Conservation (phyloP, 2,329 filamentous ascomycete species). For the Juglanconis sp. region DNA sequence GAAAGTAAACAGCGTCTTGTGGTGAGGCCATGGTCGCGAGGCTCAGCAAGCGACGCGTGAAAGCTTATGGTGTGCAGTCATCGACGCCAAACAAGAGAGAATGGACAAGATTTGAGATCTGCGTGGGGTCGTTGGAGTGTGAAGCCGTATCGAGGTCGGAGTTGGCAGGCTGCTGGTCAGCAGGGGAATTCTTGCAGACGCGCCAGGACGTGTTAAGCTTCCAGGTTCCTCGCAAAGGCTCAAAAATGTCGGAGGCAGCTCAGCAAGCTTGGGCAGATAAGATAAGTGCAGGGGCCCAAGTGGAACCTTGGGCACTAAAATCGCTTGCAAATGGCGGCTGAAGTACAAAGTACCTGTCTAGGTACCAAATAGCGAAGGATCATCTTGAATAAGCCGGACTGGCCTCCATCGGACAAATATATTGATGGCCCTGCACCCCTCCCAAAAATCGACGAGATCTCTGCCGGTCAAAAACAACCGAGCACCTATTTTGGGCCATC, state of each 20-base stretch:
- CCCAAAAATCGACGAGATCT: too few relatives aligned
- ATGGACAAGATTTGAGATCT: slow-evolving; percentile 10
- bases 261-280: not conserved
- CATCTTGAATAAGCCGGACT: not conserved
- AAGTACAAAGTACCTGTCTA: not conserved
- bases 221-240: not conserved
- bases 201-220: slow-evolving; percentile 9
- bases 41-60: slow-evolving; percentile 38
- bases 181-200: not conserved
- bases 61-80: slow-evolving; percentile 12
- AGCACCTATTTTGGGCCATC: not conserved
- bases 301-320: not conserved
- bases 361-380: too few relatives aligned
- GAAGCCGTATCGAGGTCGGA: too few relatives aligned
- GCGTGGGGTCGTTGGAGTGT: not conserved
- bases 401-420: not conserved
- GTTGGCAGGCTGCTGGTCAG: too few relatives aligned
- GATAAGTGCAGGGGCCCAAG: not conserved
- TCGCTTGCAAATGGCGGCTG: not conserved
- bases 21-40: slow-evolving; percentile 66
- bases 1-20: slow-evolving; percentile 71
- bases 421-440: too few relatives aligned
- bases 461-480: not conserved
- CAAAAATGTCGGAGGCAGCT: slow-evolving; percentile 9
- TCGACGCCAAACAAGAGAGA: slow-evolving; percentile 9